Percentiles rank a stretch among this genome's conserved stretches.
These are phyloP conservation scores for Graphilbum ipis-grandicollis DNA, from an alignment of 2,329 filamentous ascomycete species.

Conservation along the genomic window DNA sequence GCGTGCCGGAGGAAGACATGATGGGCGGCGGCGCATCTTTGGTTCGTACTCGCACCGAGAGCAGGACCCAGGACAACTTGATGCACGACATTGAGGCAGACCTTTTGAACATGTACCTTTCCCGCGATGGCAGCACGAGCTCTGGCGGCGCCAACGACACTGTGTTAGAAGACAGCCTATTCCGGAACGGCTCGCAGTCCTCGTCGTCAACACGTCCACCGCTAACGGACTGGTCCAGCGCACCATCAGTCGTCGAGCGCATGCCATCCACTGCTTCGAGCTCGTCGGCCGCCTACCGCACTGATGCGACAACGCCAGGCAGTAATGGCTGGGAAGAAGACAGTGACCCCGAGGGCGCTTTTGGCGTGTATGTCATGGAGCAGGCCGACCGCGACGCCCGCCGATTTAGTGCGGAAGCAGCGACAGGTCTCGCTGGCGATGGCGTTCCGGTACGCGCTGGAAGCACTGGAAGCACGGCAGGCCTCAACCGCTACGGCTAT, in stretches of 20 bases:
- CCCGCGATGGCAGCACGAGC: conserved; percentile 26
- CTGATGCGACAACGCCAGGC: conserved; percentile 10
- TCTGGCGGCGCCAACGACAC: conserved; percentile 7
- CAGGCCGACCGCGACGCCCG: conserved; percentile 68
- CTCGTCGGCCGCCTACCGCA: not conserved
- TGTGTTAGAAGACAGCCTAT: conserved; percentile 3
- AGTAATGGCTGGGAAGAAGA: conserved; percentile 34
- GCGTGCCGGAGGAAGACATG: conserved; percentile 17
- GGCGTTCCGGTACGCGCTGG: too few relatives aligned
- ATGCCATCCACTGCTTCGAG: conserved; percentile 4
- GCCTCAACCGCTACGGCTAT: conserved; percentile 5
- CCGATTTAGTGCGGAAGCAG: too few relatives aligned
- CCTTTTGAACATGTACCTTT: conserved; percentile 18
- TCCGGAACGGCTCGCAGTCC: conserved; percentile 25
- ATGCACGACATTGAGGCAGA: conserved; percentile 42
- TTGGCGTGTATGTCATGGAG: conserved; percentile 67
- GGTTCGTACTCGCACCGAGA: conserved; percentile 14
- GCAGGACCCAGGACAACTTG: conserved; percentile 30
- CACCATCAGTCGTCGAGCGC: conserved; percentile 22
- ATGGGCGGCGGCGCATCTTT: not conserved
- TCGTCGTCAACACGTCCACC: conserved; percentile 26
- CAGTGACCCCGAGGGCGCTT: conserved; percentile 74
- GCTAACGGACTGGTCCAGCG: conserved; percentile 18
- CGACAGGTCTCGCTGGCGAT: too few relatives aligned
- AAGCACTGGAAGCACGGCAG: too few relatives aligned